Conservation (phyloP, 495 filamentous ascomycete species). For the Choiromyces venosus region DNA sequence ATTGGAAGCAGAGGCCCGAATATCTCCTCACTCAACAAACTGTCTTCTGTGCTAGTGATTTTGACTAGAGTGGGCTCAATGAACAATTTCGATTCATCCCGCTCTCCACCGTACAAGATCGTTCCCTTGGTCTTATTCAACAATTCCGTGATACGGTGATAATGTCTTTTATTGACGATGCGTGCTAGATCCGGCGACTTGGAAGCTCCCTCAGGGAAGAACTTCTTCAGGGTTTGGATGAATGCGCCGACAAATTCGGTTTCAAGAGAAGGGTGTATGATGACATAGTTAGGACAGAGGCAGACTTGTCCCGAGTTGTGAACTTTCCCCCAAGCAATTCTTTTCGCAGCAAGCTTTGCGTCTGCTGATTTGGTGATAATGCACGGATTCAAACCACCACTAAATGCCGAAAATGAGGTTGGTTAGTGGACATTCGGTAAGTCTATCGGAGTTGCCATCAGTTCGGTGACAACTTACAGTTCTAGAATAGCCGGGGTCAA, state of each 20-base stretch:
- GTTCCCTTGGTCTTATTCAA: slow-evolving; percentile 74
- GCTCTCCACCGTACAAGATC: slow-evolving; percentile 49
- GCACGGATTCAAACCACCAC: slow-evolving; percentile 80
- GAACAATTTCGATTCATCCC: slow-evolving; percentile 55
- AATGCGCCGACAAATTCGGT: slow-evolving; percentile 67
- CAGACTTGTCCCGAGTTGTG: slow-evolving; percentile 87
- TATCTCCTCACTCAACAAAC: slow-evolving; percentile 70
- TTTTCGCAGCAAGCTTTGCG: slow-evolving; percentile 69
- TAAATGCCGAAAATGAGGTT: not conserved
- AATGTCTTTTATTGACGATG: slow-evolving; percentile 74
- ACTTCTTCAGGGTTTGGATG: slow-evolving; percentile 49
- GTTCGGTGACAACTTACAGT: slow-evolving; percentile 45
- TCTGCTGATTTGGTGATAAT: slow-evolving; percentile 79
- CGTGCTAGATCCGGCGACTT: slow-evolving; percentile 64
- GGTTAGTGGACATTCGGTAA: not conserved
- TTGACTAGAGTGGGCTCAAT: slow-evolving; percentile 83
- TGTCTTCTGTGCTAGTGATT: slow-evolving; percentile 49
- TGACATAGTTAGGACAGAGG: slow-evolving; percentile 75
- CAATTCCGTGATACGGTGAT: slow-evolving; percentile 78
- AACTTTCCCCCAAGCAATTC: slow-evolving; percentile 81
- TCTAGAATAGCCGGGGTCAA: slow-evolving; percentile 85
- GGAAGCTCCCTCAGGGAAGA: slow-evolving; percentile 77
- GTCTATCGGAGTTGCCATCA: not conserved
- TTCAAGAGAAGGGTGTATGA: slow-evolving; percentile 72
- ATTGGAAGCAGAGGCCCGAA: slow-evolving; percentile 87